A percentile compares a stretch with the other conserved stretches of the same genome.
Conservation (phyloP, 2,329 filamentous ascomycete species). For the Calonectria montana region DNA sequence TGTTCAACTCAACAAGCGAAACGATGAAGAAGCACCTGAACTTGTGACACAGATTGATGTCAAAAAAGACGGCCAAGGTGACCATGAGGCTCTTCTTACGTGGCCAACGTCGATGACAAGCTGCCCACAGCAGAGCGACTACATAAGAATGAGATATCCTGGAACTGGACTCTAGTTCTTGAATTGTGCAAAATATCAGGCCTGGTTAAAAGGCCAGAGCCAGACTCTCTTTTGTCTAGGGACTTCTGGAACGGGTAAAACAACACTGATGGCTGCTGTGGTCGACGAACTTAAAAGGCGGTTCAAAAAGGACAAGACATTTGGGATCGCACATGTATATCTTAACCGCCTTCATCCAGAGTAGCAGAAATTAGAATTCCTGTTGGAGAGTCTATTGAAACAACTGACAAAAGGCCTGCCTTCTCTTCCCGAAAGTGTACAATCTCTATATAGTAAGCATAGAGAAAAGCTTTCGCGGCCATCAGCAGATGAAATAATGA, state of each 20-base stretch:
- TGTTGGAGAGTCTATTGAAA: background rate
- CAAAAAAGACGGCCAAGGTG: background rate
- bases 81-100: background rate
- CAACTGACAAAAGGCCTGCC: background rate
- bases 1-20: background rate
- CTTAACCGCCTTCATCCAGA: background rate
- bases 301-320: slow-evolving; percentile 13
- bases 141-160: background rate
- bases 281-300: slow-evolving; percentile 20
- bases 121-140: background rate
- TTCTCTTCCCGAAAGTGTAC: background rate
- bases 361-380: background rate
- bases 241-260: slow-evolving; percentile 50
- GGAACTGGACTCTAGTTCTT: background rate
- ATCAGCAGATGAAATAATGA: background rate
- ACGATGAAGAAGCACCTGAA: background rate
- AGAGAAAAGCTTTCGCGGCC: background rate
- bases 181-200: background rate
- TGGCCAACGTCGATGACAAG: background rate
- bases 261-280: slow-evolving; percentile 27
- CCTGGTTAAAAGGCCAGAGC: background rate
- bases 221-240: slow-evolving; percentile 38
- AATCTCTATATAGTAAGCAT: background rate
- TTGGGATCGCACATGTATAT: slow-evolving; percentile 34
- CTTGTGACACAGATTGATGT: background rate